phyloP scores from a whole-genome alignment of 331 rosid species.

The Pyracantha coccinea region DNA sequence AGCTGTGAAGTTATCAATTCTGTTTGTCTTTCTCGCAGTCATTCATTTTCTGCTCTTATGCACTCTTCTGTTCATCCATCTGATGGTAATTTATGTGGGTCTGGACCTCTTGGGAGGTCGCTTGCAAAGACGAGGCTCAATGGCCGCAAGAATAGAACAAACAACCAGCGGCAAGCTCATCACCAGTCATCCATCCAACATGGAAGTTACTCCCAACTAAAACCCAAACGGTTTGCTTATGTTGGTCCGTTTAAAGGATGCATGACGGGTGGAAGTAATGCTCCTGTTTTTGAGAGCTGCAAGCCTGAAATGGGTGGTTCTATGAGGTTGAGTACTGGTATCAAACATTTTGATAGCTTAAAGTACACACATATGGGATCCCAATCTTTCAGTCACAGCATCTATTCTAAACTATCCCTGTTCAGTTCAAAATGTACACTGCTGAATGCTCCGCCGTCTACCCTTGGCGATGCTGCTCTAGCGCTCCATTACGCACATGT shows the following conservation, averaged over 20 bases:
- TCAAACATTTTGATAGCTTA: constrained; percentile 20
- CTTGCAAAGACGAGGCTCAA: constrained; percentile 15
- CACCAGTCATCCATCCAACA: constrained; percentile 17
- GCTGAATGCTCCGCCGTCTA: constrained; percentile 35
- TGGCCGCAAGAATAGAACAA: constrained; percentile 24
- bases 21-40: constrained; percentile 43
- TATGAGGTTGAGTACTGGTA: constrained; percentile 45
- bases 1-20: constrained; percentile 20
- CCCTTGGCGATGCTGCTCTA: constrained; percentile 66
- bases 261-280: constrained; percentile 36
- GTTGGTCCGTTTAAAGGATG: constrained; percentile 53
- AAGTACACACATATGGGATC: constrained; percentile 28
- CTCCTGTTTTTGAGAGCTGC: constrained; percentile 39
- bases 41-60: constrained; percentile 44
- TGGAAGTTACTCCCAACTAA: constrained; percentile 31
- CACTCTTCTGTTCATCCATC: constrained; percentile 50
- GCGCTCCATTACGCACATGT: constrained; percentile 76
- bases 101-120: constrained; percentile 27
- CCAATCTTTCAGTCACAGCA: constrained; percentile 30
- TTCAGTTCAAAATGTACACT: constrained; percentile 27
- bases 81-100: constrained; percentile 28
- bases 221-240: constrained; percentile 30
- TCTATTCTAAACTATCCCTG: constrained; percentile 41
- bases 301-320: constrained; percentile 54
- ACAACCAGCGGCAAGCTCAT: constrained; percentile 24